phyloP scores from a whole-genome alignment of 2,329 filamentous ascomycete species.

The Fusarium mexicanum region DNA sequence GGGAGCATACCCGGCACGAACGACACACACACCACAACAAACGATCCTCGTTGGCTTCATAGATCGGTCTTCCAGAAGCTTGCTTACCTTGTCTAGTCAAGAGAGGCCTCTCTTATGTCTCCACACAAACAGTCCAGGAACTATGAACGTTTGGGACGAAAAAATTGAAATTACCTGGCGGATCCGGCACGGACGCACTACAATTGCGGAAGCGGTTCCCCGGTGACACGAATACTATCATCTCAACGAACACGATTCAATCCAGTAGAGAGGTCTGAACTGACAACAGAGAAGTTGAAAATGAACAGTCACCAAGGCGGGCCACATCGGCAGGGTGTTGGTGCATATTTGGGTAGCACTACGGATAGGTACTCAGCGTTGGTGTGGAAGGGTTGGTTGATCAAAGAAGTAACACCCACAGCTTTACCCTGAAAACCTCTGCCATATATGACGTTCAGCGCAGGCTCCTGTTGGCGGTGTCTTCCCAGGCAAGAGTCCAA shows the following conservation, averaged over 20 bases:
- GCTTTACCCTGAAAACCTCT: not conserved
- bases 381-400: not conserved
- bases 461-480: not conserved
- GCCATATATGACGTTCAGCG: conserved; percentile 5
- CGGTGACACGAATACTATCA: conserved; percentile 42
- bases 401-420: not conserved
- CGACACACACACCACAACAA: conserved; percentile 30
- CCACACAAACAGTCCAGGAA: conserved; percentile 36
- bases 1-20: conserved; percentile 36
- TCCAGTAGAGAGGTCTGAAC: conserved; percentile 19
- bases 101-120: conserved; percentile 27
- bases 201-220: conserved; percentile 46
- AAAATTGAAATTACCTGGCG: conserved; percentile 46
- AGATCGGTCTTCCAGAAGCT: conserved; percentile 44
- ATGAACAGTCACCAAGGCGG: conserved; percentile 29
- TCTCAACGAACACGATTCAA: conserved; percentile 29
- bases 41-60: conserved; percentile 20
- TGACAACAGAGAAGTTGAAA: conserved; percentile 29
- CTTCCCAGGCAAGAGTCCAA: not conserved
- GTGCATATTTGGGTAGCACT: conserved; percentile 8
- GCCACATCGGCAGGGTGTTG: conserved; percentile 32
- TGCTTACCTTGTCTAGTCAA: conserved; percentile 28
- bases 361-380: not conserved
- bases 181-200: conserved; percentile 36
- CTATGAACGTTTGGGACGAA: conserved; percentile 38